Evolutionary conservation across 2,329 filamentous ascomycete genomes (phyloP).

Genomic region (Penicillium verrucosum): DNA sequence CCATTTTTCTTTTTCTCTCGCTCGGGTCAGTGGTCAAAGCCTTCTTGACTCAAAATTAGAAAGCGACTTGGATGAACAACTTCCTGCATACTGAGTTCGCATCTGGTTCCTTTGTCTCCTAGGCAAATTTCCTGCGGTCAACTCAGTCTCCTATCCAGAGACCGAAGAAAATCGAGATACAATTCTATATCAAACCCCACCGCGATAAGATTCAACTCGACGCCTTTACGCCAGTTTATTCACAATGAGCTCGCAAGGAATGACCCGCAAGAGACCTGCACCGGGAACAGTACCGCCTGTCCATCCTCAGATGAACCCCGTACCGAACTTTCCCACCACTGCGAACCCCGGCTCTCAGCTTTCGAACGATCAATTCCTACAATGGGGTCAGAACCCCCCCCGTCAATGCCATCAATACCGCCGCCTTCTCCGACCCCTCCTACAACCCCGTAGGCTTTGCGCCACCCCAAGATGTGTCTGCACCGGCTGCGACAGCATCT

Average conservation of each 20-base stretch:
- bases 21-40: conserved; percentile 2
- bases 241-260: conserved; percentile 42
- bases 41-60: conserved; percentile 13
- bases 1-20: background rate
- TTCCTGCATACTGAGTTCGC: conserved; percentile 7
- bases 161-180: background rate
- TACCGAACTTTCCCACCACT: conserved; percentile 46
- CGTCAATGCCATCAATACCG: conserved; percentile 25
- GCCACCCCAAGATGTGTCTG: conserved; percentile 52
- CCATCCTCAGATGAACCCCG: conserved; percentile 53
- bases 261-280: conserved; percentile 67
- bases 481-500: conserved; percentile 41
- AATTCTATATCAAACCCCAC: background rate
- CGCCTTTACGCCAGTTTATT: conserved; percentile 2
- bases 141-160: background rate
- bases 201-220: conserved; percentile 10
- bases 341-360: conserved; percentile 42
- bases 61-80: conserved; percentile 17
- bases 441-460: conserved; percentile 29
- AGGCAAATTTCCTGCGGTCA: background rate
- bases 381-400: conserved; percentile 52
- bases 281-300: conserved; percentile 66
- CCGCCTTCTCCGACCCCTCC: conserved; percentile 43
- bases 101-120: conserved; percentile 7
- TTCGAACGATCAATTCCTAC: conserved; percentile 53